Evolutionary conservation across 2,329 filamentous ascomycete species (phyloP), one percentile per base, ranked within the genome.

Genomic region (Bipolaris zeicola): DNA sequence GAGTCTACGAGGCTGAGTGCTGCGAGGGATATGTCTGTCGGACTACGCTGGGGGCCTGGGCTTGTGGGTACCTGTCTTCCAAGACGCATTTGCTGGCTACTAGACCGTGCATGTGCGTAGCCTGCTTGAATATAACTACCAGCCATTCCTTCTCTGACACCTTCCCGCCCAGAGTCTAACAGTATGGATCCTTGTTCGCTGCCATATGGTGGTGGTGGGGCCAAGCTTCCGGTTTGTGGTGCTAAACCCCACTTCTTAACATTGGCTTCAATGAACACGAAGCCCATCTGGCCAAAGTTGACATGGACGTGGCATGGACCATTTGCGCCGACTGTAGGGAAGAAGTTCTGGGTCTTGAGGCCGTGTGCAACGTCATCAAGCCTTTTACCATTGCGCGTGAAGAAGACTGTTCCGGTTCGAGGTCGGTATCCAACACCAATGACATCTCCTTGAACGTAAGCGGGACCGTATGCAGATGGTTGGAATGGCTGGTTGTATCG

Each of bases 181-280:
- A 99, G 82, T 66, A 99, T 97, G 72, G 93, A 97, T 68, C 95
- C 95, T 77, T 96, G 92, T 78, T 98, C 95, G 61, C 92, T 96
- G 45, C 95, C 95, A 73, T 99, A 99, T 1, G 95, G 95, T 48
- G 95, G 95, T 41, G 95, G 95, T 14, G 95, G 95, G 26, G 95
- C 95, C 57, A 99, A 83, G 70, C 92, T 96, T 57, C 95, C 95
- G 1, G 92, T 97, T 85, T 96, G 96, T 5, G 95, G 95, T 45
- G 95, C 95, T 52, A 99, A 81, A 1, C 95, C 95, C 95, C 95
- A 99, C 82, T 98, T 99, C 86, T 99, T 99, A 58, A 99, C 95
- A 70, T 99, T 99, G 60, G 94, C 95, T 78, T 99, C 95, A 67
- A 99, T 98, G 72, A 98, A 99, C 46, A 99, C 95, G 72, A 98